Evolutionary conservation across 306 rosid species (phyloP), one percentile per base, ranked within the genome.

Genomic region (Phaseolus lunatus): DNA sequence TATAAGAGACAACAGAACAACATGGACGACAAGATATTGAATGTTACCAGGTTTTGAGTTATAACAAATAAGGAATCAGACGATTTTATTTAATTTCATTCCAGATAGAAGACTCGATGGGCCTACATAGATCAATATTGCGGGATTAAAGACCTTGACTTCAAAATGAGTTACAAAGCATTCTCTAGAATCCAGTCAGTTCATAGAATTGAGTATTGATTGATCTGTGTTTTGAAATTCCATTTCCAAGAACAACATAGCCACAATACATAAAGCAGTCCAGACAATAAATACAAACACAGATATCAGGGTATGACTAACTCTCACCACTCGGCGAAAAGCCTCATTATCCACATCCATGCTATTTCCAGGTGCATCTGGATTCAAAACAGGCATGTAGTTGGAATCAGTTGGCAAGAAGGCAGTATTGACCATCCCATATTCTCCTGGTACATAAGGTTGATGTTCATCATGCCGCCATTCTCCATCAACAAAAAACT

Each of bases 291-390:
- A 29, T 54, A 65, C 50, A 62, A 64, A 19, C 59, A 31, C 39
- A 68, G 71, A 15, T n/a, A 41, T 58, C 27, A 54, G 45, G 54
- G 69, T 72, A 68, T 41, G 67, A 74, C 63, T 16, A 29, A 78
- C 69, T 86, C 91, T 84, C 86, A 94, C 98, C 97, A 84, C 24
- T 15, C 87, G 94, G 45, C 84, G 88, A 72, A 88, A 88, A 48
- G 91, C 85, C 56, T 90, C 96, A 62, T 81, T 92, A 86, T 94
- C 98, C 89, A 92, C 96, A 71, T 94, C 98, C 98, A 94, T 94
- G 83, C 77, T 84, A 83, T 87, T 82, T 74, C 90, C 96, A 37
- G 91, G 73, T 20, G 87, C 43, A 62, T 83, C 93, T 57, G 89
- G 83, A 63, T 81, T 72, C 77, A 76, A 70, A 83, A 62, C 79